Conservation (phyloP, 768 basidiomycete genomes). For the Candolleomyces efflorescens region DNA sequence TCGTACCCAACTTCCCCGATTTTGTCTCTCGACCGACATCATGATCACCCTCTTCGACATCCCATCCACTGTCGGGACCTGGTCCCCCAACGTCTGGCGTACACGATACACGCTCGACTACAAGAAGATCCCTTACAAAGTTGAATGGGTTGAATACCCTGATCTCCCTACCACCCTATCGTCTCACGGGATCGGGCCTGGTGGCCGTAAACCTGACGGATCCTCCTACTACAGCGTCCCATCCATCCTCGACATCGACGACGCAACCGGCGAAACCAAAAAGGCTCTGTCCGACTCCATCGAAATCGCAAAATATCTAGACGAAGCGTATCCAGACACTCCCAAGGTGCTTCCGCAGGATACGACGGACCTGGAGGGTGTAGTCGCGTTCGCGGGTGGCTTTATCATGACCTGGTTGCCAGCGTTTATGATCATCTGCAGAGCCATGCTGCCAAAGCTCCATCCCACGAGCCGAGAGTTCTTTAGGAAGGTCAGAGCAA, state of each 20-base stretch:
- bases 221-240: constrained; percentile 37
- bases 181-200: constrained; percentile 28
- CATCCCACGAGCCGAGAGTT: constrained; percentile 12
- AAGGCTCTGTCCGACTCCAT: constrained; percentile 34
- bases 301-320: constrained; percentile 45
- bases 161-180: constrained; percentile 35
- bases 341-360: constrained; percentile 27
- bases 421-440: constrained; percentile 9
- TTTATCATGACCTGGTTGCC: not conserved
- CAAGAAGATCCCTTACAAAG: constrained; percentile 35
- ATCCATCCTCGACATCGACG: constrained; percentile 40
- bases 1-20: not conserved
- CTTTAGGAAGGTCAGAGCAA: constrained; percentile 17
- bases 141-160: constrained; percentile 47
- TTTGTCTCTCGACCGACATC: not conserved
- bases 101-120: constrained; percentile 25
- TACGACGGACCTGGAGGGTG: constrained; percentile 10
- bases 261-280: constrained; percentile 23
- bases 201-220: constrained; percentile 24
- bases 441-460: constrained; percentile 5
- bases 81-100: constrained; percentile 11
- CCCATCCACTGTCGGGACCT: not conserved
- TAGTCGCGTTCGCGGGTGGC: constrained; percentile 10
- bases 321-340: constrained; percentile 39
- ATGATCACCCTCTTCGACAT: constrained; percentile 9